A percentile compares a stretch with the other conserved stretches of the same genome.
Evolutionary conservation across 345 rosid species (phyloP).

Genomic region (Reutealis trisperma): DNA sequence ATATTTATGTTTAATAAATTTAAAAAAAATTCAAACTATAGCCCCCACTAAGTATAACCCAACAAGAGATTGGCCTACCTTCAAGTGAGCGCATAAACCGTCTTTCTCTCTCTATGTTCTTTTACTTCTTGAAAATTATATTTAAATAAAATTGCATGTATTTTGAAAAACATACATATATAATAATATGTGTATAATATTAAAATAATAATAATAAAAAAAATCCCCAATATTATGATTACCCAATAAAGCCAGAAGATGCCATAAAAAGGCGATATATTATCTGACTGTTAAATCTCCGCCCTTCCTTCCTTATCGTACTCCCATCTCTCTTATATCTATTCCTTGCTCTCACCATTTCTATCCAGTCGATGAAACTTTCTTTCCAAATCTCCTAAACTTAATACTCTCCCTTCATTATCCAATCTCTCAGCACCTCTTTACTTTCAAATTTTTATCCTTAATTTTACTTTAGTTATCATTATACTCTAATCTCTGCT

Average conservation of each 20-base stretch:
- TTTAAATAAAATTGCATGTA: too few species aligned
- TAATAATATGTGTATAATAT: too few species aligned
- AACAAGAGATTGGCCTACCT: too few species aligned
- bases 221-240: neutral
- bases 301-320: constrained; percentile 99
- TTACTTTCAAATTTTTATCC: neutral
- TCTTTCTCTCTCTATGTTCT: too few species aligned
- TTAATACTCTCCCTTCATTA: constrained; percentile 20
- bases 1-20: too few species aligned
- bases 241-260: constrained; percentile 39
- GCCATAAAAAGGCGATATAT: constrained; percentile 55
- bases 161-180: too few species aligned
- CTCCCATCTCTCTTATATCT: constrained; percentile 38
- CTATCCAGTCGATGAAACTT: constrained; percentile 22
- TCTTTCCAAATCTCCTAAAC: constrained; percentile 14
- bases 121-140: too few species aligned
- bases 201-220: neutral
- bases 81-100: too few species aligned
- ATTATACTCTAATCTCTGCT: too few species aligned
- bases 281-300: constrained; percentile 77
- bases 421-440: constrained; percentile 15
- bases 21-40: too few species aligned
- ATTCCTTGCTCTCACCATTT: constrained; percentile 17
- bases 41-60: too few species aligned
- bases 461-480: neutral